Evolutionary conservation across 805 yeast genomes (phyloP).

Genomic region (Pichia thaimueangensis): DNA sequence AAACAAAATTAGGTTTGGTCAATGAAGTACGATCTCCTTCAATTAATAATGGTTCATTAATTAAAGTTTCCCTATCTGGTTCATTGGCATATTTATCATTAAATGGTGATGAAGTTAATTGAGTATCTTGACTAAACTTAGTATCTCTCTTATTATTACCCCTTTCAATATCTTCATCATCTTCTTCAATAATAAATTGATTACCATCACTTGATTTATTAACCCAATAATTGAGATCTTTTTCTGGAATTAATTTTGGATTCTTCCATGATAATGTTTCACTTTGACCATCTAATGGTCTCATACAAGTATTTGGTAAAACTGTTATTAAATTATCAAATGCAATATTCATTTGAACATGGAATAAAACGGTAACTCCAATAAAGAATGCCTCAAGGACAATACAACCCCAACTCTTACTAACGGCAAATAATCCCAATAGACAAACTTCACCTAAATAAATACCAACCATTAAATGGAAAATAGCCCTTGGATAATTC

Average conservation of each 20-base stretch:
- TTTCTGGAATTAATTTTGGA: background rate
- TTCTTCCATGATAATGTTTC: conserved; percentile 52
- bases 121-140: background rate
- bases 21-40: conserved; percentile 44
- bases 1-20: conserved; percentile 16
- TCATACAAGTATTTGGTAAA: conserved; percentile 69
- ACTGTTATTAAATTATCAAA: conserved; percentile 54
- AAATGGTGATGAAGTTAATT: conserved; percentile 4
- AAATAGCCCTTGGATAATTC: conserved; percentile 82
- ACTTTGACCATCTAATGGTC: conserved; percentile 64
- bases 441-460: conserved; percentile 84
- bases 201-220: background rate
- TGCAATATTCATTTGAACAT: conserved; percentile 56
- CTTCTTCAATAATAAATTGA: conserved; percentile 5
- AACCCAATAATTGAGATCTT: conserved; percentile 1
- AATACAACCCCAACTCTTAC: conserved; percentile 94
- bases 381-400: conserved; percentile 65
- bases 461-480: conserved; percentile 82
- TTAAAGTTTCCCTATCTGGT: conserved; percentile 5
- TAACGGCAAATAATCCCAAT: conserved; percentile 80
- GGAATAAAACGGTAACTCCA: conserved; percentile 61
- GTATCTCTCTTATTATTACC: background rate
- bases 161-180: too few relatives aligned
- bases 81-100: conserved; percentile 1
- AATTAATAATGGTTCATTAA: conserved; percentile 55